Conservation (phyloP, 2,329 filamentous ascomycete species). For the Diplodia intermedia region DNA sequence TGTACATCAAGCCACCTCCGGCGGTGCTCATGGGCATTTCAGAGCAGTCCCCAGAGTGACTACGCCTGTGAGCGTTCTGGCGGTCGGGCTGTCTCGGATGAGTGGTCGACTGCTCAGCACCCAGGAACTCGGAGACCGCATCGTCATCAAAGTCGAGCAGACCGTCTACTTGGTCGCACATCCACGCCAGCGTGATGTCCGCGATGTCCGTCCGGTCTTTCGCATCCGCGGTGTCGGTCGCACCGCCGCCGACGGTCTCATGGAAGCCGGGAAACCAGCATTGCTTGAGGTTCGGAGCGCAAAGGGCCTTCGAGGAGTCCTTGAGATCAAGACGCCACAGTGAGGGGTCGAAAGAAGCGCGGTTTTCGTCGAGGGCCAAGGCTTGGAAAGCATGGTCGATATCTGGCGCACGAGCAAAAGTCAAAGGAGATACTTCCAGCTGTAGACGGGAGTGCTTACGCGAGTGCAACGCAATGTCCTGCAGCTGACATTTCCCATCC, state of each 20-base stretch:
- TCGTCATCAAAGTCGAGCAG: constrained; percentile 23
- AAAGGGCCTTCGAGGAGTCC: not conserved
- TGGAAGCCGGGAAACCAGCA: constrained; percentile 65
- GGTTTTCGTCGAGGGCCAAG: constrained; percentile 61
- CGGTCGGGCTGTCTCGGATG: not conserved
- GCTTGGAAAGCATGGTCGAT: constrained; percentile 64
- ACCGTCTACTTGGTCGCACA: constrained; percentile 42
- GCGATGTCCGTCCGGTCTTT: constrained; percentile 38
- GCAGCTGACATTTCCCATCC: constrained; percentile 20
- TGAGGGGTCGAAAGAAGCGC: constrained; percentile 59
- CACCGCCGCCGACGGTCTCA: constrained; percentile 60
- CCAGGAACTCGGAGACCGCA: constrained; percentile 15
- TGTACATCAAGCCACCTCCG: not conserved
- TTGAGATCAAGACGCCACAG: constrained; percentile 56
- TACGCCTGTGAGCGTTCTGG: not conserved
- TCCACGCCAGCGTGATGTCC: constrained; percentile 52
- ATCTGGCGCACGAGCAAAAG: constrained; percentile 17
- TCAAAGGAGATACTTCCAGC: not conserved
- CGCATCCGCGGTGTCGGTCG: constrained; percentile 35
- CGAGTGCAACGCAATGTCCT: constrained; percentile 17
- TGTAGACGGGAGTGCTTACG: constrained; percentile 7
- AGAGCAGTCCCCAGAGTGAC: too few relatives aligned
- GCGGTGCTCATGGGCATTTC: not conserved
- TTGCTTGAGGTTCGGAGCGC: constrained; percentile 50
- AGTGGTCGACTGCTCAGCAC: not conserved